Base-by-base conservation (phyloP, 805 yeast species). In the Spathaspora hagerdaliae region DNA sequence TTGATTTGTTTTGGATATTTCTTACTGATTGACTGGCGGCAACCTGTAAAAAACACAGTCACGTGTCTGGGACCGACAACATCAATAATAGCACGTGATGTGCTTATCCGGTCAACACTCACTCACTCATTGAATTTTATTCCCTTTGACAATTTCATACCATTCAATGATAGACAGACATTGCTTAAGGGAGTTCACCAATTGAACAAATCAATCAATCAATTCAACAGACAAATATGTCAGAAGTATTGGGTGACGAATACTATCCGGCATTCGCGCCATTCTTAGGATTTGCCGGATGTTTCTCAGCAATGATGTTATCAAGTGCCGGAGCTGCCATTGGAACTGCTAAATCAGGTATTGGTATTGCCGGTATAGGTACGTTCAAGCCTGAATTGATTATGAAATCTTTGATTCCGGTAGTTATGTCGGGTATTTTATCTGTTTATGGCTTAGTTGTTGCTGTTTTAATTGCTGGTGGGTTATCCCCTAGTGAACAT, bases 241-340 rank as follows among this genome's bases (percentile, higher is more conserved):
- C 54, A 26, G 51, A 42, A 29, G 67, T 63, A 46, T 61, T 64
- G 40, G 77, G 50, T 31, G 50, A 74, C 56, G 92, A 85, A 64
- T 85, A 80, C 60, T 78, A 90, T 31, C 98, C 99, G 41, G 82
- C 82, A 29, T 94, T 86, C 68, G 97, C 99, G 12, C 98, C 99
- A 49, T 94, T 94, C 66, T 83, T 94, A 63, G 99, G 99, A 36
- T 90, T 92, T 68, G 97, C 97, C 35, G 99, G 97, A 39, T 91
- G 98, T 70, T 89, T 94, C 6, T 84, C 89, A 39, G 96, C 97
- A 42, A 87, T 89, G 87, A 79, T 88, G 24, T 73, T 92, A 48
- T 84, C 95, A 47, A 88, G 96, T 61, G 84, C 92, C n/a, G 99
- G 99, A 51, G 98, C 99, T 5, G 98, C 98, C 50, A 84, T 90